A percentile compares a stretch with the other conserved stretches of the same genome.
phyloP scores from a whole-genome alignment of 1,284 basidiomycete species.

The Ganoderma meredithae region DNA sequence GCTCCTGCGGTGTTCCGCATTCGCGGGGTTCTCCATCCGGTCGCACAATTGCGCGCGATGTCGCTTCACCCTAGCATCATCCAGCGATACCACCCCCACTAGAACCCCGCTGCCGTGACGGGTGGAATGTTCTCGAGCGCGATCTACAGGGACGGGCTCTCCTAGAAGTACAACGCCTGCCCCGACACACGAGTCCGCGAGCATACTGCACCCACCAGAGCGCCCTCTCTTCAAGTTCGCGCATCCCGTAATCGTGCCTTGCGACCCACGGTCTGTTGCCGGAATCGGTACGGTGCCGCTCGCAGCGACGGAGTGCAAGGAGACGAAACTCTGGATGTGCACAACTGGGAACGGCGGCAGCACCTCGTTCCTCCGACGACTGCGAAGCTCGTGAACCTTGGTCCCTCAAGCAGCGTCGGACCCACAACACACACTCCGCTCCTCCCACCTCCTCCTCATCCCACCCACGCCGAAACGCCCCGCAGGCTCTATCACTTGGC shows the following conservation, averaged over 20 bases:
- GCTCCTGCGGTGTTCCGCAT: background rate
- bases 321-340: background rate
- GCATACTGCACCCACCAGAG: too few relatives aligned
- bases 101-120: background rate
- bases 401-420: background rate
- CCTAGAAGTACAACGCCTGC: too few relatives aligned
- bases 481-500: background rate
- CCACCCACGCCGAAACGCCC: background rate
- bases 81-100: background rate
- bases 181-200: too few relatives aligned
- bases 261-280: background rate
- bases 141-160: background rate
- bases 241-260: background rate
- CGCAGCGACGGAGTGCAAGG: background rate
- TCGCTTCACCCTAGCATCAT: too few relatives aligned
- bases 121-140: background rate
- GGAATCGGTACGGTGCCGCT: background rate
- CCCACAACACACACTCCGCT: too few relatives aligned
- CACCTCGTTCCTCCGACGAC: background rate
- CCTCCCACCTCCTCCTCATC: too few relatives aligned
- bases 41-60: background rate
- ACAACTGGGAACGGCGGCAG: background rate
- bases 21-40: background rate
- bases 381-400: background rate
- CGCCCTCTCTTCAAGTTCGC: too few relatives aligned